Percentiles rank a stretch among this genome's conserved stretches.
phyloP scores from a whole-genome alignment of 345 rosid genomes.

The Eucalyptus fibrosa region DNA sequence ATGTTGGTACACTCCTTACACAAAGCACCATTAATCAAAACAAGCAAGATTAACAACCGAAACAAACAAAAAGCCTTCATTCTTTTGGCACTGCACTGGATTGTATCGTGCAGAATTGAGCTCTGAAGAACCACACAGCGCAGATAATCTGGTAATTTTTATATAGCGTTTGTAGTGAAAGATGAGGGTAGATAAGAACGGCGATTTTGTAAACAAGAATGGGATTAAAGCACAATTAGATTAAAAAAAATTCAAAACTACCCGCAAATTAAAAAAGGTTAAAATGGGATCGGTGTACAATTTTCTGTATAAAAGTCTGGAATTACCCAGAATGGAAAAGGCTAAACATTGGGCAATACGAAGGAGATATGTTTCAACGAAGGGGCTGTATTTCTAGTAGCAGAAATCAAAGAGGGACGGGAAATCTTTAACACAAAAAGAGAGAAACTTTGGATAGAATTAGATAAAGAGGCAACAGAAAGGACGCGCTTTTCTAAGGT shows the following conservation, averaged over 20 bases:
- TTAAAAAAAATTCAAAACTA: background rate
- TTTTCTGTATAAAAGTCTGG: background rate
- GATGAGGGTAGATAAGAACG: background rate
- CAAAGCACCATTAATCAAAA: constrained; percentile 2
- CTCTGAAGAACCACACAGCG: background rate
- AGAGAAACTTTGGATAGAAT: background rate
- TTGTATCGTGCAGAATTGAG: background rate
- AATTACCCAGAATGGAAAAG: background rate
- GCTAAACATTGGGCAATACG: no score
- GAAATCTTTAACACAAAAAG: background rate
- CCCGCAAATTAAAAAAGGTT: background rate
- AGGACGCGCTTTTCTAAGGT: background rate
- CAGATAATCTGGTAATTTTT: background rate
- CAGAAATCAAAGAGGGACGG: background rate
- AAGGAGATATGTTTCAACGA: background rate
- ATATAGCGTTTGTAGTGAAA: background rate
- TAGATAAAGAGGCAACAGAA: background rate
- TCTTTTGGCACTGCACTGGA: background rate
- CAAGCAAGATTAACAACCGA: background rate
- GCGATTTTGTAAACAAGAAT: background rate
- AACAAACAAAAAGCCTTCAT: constrained; percentile 13
- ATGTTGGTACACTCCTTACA: constrained; percentile 85
- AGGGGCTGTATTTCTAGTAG: background rate
- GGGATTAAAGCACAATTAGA: background rate
- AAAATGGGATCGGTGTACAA: background rate